Conservation (phyloP, 2,329 filamentous ascomycete genomes). For the Huntiella moniliformis region DNA sequence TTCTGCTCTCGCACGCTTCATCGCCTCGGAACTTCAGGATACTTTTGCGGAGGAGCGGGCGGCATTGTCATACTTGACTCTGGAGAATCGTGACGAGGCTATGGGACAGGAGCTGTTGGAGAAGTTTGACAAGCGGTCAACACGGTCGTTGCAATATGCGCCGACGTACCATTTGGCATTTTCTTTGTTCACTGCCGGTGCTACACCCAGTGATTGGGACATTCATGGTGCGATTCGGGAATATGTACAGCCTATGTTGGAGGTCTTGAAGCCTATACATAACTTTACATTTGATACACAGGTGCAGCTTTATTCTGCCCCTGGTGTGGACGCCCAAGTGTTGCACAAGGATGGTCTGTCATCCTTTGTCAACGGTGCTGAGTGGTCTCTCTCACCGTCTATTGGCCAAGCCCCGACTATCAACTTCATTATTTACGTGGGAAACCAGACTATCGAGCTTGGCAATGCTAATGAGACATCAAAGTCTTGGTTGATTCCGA, state of each 20-base stretch:
- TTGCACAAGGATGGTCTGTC: conserved; percentile 74
- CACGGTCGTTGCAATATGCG: conserved; percentile 74
- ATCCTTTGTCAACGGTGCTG: conserved; percentile 90
- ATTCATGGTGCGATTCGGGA: conserved; percentile 64
- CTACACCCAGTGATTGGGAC: conserved; percentile 72
- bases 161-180: conserved; percentile 91
- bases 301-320: conserved; percentile 77
- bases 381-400: conserved; percentile 89
- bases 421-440: conserved; percentile 87
- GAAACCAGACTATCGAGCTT: conserved; percentile 49
- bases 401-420: conserved; percentile 86
- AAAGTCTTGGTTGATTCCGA: conserved; percentile 74
- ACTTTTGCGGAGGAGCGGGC: conserved; percentile 80
- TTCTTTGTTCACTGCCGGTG: conserved; percentile 72
- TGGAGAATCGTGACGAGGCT: conserved; percentile 27
- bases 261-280: conserved; percentile 64
- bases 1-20: conserved; percentile 53
- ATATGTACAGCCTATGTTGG: conserved; percentile 66
- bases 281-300: conserved; percentile 95
- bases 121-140: conserved; percentile 50
- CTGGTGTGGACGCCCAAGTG: conserved; percentile 41
- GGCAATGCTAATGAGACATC: conserved; percentile 24
- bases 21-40: conserved; percentile 58
- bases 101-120: conserved; percentile 33
- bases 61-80: conserved; percentile 54